A percentile compares a stretch with the other conserved stretches of the same genome.
These are phyloP conservation scores for Hibiscus tridactylites DNA, from an alignment of 345 rosid genomes.

Conservation along the genomic window DNA sequence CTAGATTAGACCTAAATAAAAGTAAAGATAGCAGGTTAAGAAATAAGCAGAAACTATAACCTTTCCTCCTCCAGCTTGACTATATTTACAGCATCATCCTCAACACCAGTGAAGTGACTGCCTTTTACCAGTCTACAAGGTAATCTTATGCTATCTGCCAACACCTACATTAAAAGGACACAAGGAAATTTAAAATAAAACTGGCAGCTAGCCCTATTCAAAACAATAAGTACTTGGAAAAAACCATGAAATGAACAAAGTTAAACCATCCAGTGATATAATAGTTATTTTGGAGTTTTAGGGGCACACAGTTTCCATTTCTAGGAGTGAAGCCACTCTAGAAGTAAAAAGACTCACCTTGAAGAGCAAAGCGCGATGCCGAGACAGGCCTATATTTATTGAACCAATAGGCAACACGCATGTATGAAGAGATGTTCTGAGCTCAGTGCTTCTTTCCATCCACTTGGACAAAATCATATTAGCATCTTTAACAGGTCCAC, in stretches of 20 bases:
- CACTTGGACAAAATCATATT: slow-evolving; percentile 67
- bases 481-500: slow-evolving; percentile 95
- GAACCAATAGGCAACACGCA: slow-evolving; percentile 87
- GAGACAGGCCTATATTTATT: slow-evolving; percentile 71
- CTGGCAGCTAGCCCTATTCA: neutral
- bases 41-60: slow-evolving; percentile 36
- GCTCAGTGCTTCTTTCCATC: slow-evolving; percentile 76
- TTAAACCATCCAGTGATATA: neutral
- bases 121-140: slow-evolving; percentile 97
- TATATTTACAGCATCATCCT: slow-evolving; percentile 95
- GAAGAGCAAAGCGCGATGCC: slow-evolving; percentile 97
- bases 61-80: slow-evolving; percentile 86
- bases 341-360: slow-evolving; percentile 47
- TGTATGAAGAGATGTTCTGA: slow-evolving; percentile 67
- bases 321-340: neutral
- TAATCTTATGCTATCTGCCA: slow-evolving; percentile 73
- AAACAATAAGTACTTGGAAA: neutral
- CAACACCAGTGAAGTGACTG: slow-evolving; percentile 94
- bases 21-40: slow-evolving; percentile 3
- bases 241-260: neutral
- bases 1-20: slow-evolving; percentile 17
- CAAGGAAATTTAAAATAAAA: slow-evolving; percentile 13
- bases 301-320: neutral
- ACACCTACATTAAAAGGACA: slow-evolving; percentile 47
- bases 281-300: neutral